Conservation (phyloP, 306 rosid genomes). For the Trifolium fragiferum region DNA sequence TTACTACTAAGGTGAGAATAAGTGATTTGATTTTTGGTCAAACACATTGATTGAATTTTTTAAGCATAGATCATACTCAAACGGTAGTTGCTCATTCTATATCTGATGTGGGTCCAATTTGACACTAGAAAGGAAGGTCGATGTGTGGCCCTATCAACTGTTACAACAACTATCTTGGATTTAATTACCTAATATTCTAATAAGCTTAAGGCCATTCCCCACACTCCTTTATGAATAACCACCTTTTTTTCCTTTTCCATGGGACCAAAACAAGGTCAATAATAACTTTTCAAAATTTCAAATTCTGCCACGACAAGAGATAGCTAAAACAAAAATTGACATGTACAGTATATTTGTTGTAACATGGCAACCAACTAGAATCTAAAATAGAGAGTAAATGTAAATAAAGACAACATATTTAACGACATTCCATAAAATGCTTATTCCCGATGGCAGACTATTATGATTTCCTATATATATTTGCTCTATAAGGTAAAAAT, state of each 20-base stretch:
- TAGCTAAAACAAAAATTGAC: neutral
- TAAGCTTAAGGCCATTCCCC: conserved; percentile 39
- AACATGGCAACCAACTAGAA: too few relatives aligned
- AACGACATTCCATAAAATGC: too few relatives aligned
- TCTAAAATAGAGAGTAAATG: neutral
- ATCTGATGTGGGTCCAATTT: conserved; percentile 49
- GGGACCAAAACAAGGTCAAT: conserved; percentile 49
- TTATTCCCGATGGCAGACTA: too few relatives aligned
- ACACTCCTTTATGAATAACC: conserved; percentile 30
- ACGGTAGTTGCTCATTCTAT: conserved; percentile 43
- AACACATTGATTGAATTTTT: conserved; percentile 36
- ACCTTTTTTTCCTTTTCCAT: conserved; percentile 38
- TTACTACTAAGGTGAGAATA: too few relatives aligned
- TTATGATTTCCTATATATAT: too few relatives aligned
- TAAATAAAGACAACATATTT: too few relatives aligned
- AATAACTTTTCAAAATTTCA: conserved; percentile 51
- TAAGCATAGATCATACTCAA: conserved; percentile 26
- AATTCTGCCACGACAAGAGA: conserved; percentile 34
- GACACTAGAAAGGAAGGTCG: conserved; percentile 53
- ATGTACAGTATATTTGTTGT: neutral
- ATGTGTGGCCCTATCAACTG: conserved; percentile 50
- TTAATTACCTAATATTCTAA: conserved; percentile 46
- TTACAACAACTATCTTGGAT: conserved; percentile 58
- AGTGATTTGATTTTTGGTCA: conserved; percentile 40
- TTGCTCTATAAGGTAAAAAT: too few relatives aligned